Evolutionary conservation across 768 basidiomycete species (phyloP), one percentile per base, ranked within the genome.

Genomic region (Lentinula boryana): DNA sequence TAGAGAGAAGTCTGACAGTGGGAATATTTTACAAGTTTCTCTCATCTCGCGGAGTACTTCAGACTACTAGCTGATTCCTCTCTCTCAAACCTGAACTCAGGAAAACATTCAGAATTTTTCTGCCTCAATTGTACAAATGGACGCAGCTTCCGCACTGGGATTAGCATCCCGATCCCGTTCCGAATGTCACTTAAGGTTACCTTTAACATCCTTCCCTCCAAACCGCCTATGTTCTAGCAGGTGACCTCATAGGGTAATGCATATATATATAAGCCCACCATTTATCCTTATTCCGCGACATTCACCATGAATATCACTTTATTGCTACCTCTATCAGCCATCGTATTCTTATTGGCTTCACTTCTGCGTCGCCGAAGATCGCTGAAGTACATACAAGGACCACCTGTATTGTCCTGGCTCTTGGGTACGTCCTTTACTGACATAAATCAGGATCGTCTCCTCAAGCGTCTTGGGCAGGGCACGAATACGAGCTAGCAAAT

Each of bases 401-500:
- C 55, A 31, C 55, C 55, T 16, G 23, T 40, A 15, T 56, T 40
- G 3, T 40, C 36, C n/a, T 56, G 55, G 55, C 55, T 56, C 8
- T 27, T 56, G 40, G 55, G 55, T 41, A 43, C 16, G 38, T 36
- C 13, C 35, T 38, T 43, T 9, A 6, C 32, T 51, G 15, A 16
- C 31, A 35, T 31, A 8, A 38, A 8, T 2, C 32, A 32, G 2
- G 15, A 51, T 7, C 10, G n/a, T 35, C 32, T 23, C 9, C 23
- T 51, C 4, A 51, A 8, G 5, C 4, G 8, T 27, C 8, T 35
- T 4, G 16, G 7, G 13, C 40, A 63, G 59, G 62, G 18, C 58
- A 63, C 31, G 62, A 63, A 60, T 56, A 60, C 31, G 62, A 55
- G 23, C 51, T 60, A 10, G 32, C 46, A 5, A 32, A 52, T n/a